phyloP scores from a whole-genome alignment of 2,329 filamentous ascomycete species.

The Berkeleyomyces rouxiae region DNA sequence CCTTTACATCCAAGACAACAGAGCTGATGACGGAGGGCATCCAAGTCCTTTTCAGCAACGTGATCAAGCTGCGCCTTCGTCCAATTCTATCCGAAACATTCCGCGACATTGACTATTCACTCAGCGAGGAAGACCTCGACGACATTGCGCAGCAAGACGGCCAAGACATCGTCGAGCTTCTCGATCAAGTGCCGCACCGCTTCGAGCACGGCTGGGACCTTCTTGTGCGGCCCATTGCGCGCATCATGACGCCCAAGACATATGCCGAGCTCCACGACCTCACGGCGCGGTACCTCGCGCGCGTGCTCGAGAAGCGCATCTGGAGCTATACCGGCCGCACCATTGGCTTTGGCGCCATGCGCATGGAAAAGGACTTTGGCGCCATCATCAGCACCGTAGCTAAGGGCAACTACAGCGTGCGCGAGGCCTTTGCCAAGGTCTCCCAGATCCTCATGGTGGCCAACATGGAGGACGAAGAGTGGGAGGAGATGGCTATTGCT shows the following conservation, averaged over 20 bases:
- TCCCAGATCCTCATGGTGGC: conserved; percentile 71
- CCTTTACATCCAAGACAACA: conserved; percentile 59
- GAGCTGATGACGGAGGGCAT: conserved; percentile 76
- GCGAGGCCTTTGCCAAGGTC: conserved; percentile 61
- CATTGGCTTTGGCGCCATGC: conserved; percentile 65
- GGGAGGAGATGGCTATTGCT: conserved; percentile 51
- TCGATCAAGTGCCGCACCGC: conserved; percentile 57
- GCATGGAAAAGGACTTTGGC: conserved; percentile 70
- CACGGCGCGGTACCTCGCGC: conserved; percentile 58
- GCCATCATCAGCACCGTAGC: conserved; percentile 54
- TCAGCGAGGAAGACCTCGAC: conserved; percentile 43
- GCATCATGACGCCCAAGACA: conserved; percentile 63
- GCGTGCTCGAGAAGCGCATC: conserved; percentile 72
- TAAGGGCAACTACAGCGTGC: conserved; percentile 56
- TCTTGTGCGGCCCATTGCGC: conserved; percentile 67
- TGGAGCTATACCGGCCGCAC: conserved; percentile 64
- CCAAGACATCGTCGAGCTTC: conserved; percentile 30
- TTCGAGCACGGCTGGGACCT: conserved; percentile 79
- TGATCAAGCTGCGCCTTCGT: conserved; percentile 69
- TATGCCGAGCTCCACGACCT: conserved; percentile 61
- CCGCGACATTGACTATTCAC: conserved; percentile 74
- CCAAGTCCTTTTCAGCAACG: conserved; percentile 70
- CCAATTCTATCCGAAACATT: conserved; percentile 79
- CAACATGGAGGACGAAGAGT: conserved; percentile 93
- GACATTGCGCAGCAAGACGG: conserved; percentile 35